phyloP scores from a whole-genome alignment of 108 stramenopile species.

The Epipyxis sp. region DNA sequence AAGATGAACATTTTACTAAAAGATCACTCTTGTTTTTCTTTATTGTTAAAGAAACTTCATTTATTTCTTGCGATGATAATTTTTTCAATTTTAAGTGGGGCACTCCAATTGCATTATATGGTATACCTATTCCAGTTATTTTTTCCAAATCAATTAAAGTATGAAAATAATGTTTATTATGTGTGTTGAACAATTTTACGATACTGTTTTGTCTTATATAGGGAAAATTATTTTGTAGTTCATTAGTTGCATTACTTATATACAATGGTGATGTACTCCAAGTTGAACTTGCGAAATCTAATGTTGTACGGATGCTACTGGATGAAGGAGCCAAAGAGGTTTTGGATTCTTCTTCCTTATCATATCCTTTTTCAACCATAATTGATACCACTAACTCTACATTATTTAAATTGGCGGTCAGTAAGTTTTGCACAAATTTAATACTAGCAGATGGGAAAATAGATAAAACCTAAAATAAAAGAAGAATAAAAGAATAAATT shows the following conservation, averaged over 20 bases:
- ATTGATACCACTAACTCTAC: neutral
- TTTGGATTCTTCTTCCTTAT: neutral
- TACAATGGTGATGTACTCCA: neutral
- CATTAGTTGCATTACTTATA: neutral
- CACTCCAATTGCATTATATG: neutral
- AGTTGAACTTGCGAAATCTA: neutral
- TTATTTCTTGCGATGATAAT: neutral
- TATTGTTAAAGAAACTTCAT: neutral
- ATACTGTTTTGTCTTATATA: neutral
- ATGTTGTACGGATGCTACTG: neutral
- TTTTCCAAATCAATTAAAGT: neutral
- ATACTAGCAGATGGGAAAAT: neutral
- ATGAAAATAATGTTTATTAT: slow-evolving; percentile 3
- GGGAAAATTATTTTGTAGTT: neutral
- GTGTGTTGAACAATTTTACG: neutral
- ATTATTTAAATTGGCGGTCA: neutral
- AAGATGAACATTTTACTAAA: neutral
- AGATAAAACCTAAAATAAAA: neutral
- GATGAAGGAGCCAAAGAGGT: neutral
- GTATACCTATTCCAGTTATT: neutral
- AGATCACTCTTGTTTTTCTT: neutral
- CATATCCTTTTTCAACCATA: slow-evolving; percentile 15
- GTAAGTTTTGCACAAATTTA: neutral
- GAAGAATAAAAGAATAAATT: too few species aligned
- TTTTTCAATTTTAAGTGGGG: neutral